A percentile compares a stretch with the other conserved stretches of the same genome.
Evolutionary conservation across 1,284 basidiomycete species (phyloP).

Genomic region (Marasmius oreades): DNA sequence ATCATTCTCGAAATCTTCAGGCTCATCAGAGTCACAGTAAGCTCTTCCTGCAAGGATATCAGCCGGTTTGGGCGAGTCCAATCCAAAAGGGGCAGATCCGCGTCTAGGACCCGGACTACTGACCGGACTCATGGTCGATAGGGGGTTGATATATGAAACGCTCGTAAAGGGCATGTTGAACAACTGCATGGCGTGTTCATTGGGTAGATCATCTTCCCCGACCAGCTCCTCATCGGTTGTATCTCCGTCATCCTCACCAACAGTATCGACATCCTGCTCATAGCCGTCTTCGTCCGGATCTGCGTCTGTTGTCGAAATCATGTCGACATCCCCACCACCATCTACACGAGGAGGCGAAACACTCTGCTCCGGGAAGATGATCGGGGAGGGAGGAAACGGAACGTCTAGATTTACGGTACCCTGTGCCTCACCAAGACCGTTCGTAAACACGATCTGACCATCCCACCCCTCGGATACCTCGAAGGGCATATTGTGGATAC

Average conservation of each 20-base stretch:
- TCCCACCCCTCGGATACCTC: conserved; percentile 71
- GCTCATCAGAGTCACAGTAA: conserved; percentile 44
- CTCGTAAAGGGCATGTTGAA: conserved; percentile 39
- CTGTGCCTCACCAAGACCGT: conserved; percentile 49
- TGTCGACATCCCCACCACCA: conserved; percentile 38
- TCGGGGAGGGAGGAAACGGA: conserved; percentile 22
- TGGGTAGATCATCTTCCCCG: conserved; percentile 65
- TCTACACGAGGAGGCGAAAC: conserved; percentile 25
- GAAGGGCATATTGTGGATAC: conserved; percentile 41
- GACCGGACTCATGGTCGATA: conserved; percentile 63
- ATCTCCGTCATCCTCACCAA: conserved; percentile 53
- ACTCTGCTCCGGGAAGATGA: conserved; percentile 36
- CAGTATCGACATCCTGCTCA: conserved; percentile 39
- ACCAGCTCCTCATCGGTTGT: conserved; percentile 79
- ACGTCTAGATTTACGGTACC: conserved; percentile 38
- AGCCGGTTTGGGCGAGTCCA: conserved; percentile 50
- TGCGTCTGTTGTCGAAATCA: conserved; percentile 33
- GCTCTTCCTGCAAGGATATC: conserved; percentile 62
- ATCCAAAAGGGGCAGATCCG: conserved; percentile 27
- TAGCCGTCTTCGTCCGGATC: conserved; percentile 34
- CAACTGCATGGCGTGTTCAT: conserved; percentile 67
- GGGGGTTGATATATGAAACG: conserved; percentile 67
- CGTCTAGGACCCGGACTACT: conserved; percentile 39
- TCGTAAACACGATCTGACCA: conserved; percentile 66
- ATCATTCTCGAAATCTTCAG: conserved; percentile 38